phyloP scores from a whole-genome alignment of 805 yeast species.

The Lipomyces oligophaga region DNA sequence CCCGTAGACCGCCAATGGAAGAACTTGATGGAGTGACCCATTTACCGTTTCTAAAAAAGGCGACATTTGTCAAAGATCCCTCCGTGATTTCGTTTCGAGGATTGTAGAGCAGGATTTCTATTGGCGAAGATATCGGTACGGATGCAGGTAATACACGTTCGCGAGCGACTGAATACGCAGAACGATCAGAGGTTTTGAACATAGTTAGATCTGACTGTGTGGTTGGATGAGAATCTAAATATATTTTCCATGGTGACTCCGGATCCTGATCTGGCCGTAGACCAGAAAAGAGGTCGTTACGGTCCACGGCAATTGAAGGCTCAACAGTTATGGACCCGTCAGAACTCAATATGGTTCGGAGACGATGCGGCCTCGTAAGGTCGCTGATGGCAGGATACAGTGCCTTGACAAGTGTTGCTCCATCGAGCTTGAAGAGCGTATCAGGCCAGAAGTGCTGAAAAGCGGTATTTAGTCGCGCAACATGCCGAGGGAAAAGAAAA shows the following conservation, averaged over 20 bases:
- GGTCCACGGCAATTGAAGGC: slow-evolving; percentile 1
- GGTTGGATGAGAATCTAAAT: slow-evolving; percentile 53
- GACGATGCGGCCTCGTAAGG: slow-evolving; percentile 10
- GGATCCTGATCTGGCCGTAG: slow-evolving; percentile 14
- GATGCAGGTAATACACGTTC: slow-evolving; percentile 41
- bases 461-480: slow-evolving; percentile 20
- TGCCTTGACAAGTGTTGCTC: slow-evolving; percentile 8
- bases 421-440: not conserved
- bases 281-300: slow-evolving; percentile 22
- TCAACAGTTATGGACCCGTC: slow-evolving; percentile 18
- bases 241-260: slow-evolving; percentile 52
- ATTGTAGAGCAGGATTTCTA: slow-evolving; percentile 73
- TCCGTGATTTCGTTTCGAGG: slow-evolving; percentile 62
- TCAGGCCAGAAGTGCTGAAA: slow-evolving; percentile 21
- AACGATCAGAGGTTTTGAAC: slow-evolving; percentile 77
- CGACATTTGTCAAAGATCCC: slow-evolving; percentile 79
- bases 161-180: slow-evolving; percentile 61
- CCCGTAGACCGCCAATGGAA: slow-evolving; percentile 74
- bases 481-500: slow-evolving; percentile 26
- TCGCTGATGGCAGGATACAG: slow-evolving; percentile 20
- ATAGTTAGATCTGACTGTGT: slow-evolving; percentile 73
- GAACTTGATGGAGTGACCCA: slow-evolving; percentile 83
- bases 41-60: slow-evolving; percentile 49
- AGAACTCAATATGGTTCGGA: slow-evolving; percentile 13
- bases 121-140: slow-evolving; percentile 14